Evolutionary conservation across 2,329 filamentous ascomycete genomes (phyloP).

Genomic region (Claviceps pusilla): DNA sequence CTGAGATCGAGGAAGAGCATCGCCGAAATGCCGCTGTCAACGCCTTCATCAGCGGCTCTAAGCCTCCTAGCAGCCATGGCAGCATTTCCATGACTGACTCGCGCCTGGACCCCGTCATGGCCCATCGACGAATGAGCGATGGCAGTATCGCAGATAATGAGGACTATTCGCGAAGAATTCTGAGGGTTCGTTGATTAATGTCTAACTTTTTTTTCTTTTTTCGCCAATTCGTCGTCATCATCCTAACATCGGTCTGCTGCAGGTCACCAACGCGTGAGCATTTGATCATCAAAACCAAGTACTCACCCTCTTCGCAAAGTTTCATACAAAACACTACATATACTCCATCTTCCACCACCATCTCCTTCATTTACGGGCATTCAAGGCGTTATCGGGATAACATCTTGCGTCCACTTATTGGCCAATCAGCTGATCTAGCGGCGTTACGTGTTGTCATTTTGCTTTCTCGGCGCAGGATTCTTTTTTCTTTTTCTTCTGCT

Average conservation of each 20-base stretch:
- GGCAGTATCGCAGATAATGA: slow-evolving; percentile 95
- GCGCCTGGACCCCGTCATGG: slow-evolving; percentile 74
- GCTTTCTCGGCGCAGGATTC: slow-evolving; percentile 19
- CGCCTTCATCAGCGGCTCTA: slow-evolving; percentile 53
- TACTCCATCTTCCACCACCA: slow-evolving; percentile 18
- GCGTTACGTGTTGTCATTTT: slow-evolving; percentile 19
- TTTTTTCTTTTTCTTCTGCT: neutral
- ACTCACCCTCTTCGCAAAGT: neutral
- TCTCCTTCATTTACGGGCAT: slow-evolving; percentile 20
- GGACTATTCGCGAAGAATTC: slow-evolving; percentile 89
- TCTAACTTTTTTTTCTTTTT: neutral
- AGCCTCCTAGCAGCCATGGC: slow-evolving; percentile 48
- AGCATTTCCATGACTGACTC: slow-evolving; percentile 63
- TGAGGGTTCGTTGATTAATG: slow-evolving; percentile 54
- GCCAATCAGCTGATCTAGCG: slow-evolving; percentile 18
- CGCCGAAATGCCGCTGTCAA: slow-evolving; percentile 66
- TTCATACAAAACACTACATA: slow-evolving; percentile 8
- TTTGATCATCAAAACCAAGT: neutral
- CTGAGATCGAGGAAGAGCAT: slow-evolving; percentile 71
- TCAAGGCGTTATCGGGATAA: slow-evolving; percentile 27
- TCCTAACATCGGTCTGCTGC: neutral
- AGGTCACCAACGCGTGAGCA: slow-evolving; percentile 46
- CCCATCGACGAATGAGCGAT: slow-evolving; percentile 72
- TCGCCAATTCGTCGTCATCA: neutral
- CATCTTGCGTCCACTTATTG: slow-evolving; percentile 23